Conservation (phyloP, 176 grass and related monocot genomes). For the Typha latifolia region DNA sequence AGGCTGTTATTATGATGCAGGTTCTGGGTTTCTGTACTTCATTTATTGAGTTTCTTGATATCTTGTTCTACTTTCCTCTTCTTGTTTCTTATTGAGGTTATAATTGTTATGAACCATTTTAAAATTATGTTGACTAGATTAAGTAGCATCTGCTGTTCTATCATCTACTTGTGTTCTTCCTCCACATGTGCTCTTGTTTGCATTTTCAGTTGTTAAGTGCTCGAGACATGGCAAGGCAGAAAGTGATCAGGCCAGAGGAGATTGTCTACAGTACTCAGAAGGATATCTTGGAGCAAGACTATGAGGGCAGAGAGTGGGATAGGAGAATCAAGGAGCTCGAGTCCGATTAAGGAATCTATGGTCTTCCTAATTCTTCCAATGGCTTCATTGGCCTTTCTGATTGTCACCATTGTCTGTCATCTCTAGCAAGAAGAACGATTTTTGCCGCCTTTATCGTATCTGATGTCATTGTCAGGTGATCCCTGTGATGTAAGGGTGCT, state of each 20-base stretch:
- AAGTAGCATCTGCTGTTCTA: background rate
- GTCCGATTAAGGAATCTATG: constrained; percentile 30
- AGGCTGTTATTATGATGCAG: background rate
- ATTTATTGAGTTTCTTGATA: background rate
- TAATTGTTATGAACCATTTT: background rate
- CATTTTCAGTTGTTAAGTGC: constrained; percentile 60
- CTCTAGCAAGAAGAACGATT: background rate
- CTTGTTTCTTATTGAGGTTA: background rate
- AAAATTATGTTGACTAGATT: background rate
- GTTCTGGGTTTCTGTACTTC: background rate
- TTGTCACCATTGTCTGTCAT: background rate
- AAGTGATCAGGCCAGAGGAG: constrained; percentile 60
- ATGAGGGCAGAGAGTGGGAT: constrained; percentile 79
- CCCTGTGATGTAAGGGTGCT: background rate
- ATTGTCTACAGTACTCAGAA: constrained; percentile 78
- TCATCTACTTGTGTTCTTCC: constrained; percentile 2
- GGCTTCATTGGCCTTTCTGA: background rate
- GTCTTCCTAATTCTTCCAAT: background rate
- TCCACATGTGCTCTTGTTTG: constrained; percentile 14
- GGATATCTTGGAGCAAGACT: constrained; percentile 82
- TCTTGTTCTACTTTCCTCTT: background rate
- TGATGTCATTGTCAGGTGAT: background rate
- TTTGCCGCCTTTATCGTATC: background rate
- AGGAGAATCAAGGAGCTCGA: constrained; percentile 62
- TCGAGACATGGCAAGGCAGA: constrained; percentile 71